Evolutionary conservation across 768 basidiomycete species (phyloP).

Genomic region (Serendipita sp.): DNA sequence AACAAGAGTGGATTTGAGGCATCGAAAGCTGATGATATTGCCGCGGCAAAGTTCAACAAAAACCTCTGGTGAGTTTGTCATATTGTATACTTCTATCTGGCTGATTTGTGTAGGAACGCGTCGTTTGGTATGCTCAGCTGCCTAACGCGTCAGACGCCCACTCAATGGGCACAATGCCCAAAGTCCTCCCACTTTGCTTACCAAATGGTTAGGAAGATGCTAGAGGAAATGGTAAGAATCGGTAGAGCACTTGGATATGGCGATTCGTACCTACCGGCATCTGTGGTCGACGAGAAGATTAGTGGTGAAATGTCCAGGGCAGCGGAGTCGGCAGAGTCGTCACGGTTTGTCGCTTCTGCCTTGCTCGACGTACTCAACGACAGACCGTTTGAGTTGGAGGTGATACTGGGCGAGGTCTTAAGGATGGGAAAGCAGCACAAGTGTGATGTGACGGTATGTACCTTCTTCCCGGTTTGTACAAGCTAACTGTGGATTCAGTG

Average conservation of each 20-base stretch:
- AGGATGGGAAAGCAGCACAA: background rate
- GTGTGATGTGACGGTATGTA: background rate
- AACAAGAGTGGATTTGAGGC: background rate
- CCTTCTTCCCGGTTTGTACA: background rate
- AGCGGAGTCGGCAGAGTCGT: background rate
- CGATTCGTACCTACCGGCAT: background rate
- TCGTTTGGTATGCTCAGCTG: background rate
- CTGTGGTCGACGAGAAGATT: background rate
- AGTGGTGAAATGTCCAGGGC: background rate
- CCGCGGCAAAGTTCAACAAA: background rate
- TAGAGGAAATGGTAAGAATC: background rate
- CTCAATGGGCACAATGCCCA: background rate
- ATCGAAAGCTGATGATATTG: background rate
- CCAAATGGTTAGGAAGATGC: background rate
- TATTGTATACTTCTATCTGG: background rate
- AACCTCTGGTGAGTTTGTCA: background rate
- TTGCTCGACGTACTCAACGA: background rate
- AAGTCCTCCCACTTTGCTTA: background rate
- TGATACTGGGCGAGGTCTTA: background rate
- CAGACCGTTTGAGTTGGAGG: slow-evolving; percentile 2
- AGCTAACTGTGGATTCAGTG: background rate
- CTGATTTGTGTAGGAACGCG: background rate
- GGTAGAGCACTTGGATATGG: background rate
- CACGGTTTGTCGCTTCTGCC: background rate
- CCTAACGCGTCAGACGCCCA: slow-evolving; percentile 37